Base-by-base conservation (phyloP, 2,329 filamentous ascomycete genomes). In the Paracoccidioides lutzii region DNA sequence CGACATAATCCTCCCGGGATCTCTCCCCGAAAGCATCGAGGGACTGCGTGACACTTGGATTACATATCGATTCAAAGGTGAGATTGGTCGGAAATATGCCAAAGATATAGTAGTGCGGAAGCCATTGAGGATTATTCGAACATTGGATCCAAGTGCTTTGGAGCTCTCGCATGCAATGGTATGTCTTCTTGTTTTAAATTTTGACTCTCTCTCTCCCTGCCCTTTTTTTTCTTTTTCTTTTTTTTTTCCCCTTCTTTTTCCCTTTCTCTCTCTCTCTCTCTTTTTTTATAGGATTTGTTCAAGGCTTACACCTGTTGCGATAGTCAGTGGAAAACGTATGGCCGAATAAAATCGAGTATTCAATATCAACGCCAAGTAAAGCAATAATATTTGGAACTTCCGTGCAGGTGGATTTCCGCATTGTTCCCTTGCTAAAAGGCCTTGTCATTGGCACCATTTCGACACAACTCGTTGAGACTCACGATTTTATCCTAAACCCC, bases 341-440 rank as follows among this genome's bases (percentile, higher is more conserved):
- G 93, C 87, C 90, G 5, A 93, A 95, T 75, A 98, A 98, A 76
- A 81, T 97, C 63, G 88, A 95, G 69, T 98, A 98, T 73, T 91
- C 89, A 35, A 90, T 98, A 60, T 83, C 88, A 57, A 88, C 95
- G 9, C 91, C 93, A 0, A 90, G 89, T 65, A 96, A 96, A 74
- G 93, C 93, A 1, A 85, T 95, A 54, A 87, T 95, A 15, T 95
- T 96, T 64, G 93, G 93, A 52, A 94, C 88, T n/a, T 79, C 80
- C 28, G 83, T 97, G 51, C 82, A 84, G 0, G 79, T 95, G 58
- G 84, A 95, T 63, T 91, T 96, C 74, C 83, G 87, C 59, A 83
- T 97, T 59, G 88, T 90, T 1, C 90, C 91, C 0, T 76, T 97
- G 1, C 76, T 95, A 53, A 97, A 98, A 71, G 91, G 90, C 1